phyloP scores from a whole-genome alignment of 148 eudicot genomes.

The Camellia granthamiana region DNA sequence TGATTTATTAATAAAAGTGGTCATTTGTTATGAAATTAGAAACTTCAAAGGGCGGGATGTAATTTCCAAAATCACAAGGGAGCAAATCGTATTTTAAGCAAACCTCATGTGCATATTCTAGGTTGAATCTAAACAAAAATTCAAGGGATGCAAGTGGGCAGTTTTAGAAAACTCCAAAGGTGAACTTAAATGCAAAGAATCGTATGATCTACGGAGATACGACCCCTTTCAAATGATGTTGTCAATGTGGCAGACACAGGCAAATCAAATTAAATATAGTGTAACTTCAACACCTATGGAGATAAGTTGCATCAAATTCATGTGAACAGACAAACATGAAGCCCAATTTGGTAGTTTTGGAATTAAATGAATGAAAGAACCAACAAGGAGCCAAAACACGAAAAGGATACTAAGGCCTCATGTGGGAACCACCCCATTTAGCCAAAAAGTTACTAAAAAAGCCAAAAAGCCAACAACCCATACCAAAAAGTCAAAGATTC shows the following conservation, averaged over 20 bases:
- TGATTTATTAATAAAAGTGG: too few species aligned
- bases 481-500: too few species aligned
- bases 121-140: neutral
- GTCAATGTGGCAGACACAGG: neutral
- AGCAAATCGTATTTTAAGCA: neutral
- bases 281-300: neutral
- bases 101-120: neutral
- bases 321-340: neutral
- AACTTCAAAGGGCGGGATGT: too few species aligned
- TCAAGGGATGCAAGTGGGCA: too few species aligned
- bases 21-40: too few species aligned
- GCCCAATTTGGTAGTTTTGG: neutral
- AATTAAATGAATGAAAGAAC: neutral
- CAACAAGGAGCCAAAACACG: neutral
- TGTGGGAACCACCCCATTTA: too few species aligned
- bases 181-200: neutral
- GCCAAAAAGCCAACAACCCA: too few species aligned
- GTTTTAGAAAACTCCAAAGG: neutral
- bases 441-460: too few species aligned
- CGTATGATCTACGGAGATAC: neutral
- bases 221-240: neutral
- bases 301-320: neutral
- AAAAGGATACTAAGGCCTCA: neutral
- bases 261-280: neutral
- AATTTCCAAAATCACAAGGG: too few species aligned